Evolutionary conservation across 495 filamentous ascomycete genomes (phyloP).

Genomic region (Bryoglossum gracile): DNA sequence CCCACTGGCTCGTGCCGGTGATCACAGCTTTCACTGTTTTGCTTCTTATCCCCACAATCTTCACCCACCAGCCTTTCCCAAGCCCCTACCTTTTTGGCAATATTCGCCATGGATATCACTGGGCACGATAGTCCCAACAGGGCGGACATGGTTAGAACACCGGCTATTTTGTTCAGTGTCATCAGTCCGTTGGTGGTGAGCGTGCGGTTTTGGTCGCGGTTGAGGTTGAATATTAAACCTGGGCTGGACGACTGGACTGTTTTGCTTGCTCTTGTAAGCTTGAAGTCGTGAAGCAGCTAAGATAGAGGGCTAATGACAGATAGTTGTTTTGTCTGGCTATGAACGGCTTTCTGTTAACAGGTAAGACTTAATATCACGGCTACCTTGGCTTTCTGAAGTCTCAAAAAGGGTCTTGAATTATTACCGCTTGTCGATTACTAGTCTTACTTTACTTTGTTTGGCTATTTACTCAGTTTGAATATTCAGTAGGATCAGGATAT

Average conservation of each 20-base stretch:
- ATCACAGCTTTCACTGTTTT: not conserved
- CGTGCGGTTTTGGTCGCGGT: not conserved
- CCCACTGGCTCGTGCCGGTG: not conserved
- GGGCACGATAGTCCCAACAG: not conserved
- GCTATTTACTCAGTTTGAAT: too few species aligned
- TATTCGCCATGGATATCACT: too few species aligned
- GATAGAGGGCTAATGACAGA: not conserved
- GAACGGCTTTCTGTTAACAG: not conserved
- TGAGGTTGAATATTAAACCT: not conserved
- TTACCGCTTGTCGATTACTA: too few species aligned
- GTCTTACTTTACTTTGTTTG: too few species aligned
- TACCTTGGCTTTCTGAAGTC: too few species aligned
- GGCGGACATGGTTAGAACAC: not conserved
- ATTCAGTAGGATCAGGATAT: too few species aligned
- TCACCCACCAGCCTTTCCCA: too few species aligned
- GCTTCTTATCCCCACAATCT: too few species aligned
- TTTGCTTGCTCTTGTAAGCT: not conserved
- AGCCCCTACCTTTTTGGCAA: too few species aligned
- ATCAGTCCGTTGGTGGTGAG: not conserved
- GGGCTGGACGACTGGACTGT: not conserved
- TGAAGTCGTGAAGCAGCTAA: not conserved
- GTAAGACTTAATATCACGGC: constrained; percentile 3
- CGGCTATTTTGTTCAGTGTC: not conserved
- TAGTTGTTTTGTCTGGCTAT: not conserved
- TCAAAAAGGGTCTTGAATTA: too few species aligned